Evolutionary conservation across 352 stramenopile genomes (phyloP), one percentile per base, ranked within the genome.

Genomic region (Pythium aquatile): DNA sequence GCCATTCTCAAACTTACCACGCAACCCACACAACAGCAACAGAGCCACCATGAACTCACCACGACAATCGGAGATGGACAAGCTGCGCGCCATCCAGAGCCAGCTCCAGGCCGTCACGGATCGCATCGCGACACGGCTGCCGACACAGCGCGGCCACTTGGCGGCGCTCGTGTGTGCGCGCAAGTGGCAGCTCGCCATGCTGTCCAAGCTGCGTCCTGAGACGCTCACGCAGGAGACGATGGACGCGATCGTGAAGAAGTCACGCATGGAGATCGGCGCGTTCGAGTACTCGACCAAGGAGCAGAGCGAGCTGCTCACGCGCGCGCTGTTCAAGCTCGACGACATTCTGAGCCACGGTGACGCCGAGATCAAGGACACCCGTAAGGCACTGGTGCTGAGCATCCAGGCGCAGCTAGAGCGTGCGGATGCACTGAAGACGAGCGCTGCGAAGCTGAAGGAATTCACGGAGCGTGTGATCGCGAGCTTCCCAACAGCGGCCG

Each of bases 221-320:
- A 8, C 24, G 9, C 49, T 61, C 55, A 61, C 59, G 9, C 58
- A 64, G 16, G 33, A 74, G 4, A 20, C 70, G 14, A 20, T 63
- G 17, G 55, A 63, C 4, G n/a, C 40, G 13, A 55, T 37, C 10
- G 57, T 63, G n/a, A 87, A 85, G 66, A 72, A 77, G 40, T 49
- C 76, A n/a, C 77, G 75, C 11, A 65, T 78, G 55, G 76, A 87
- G 54, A 55, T 88, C 24, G 79, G 76, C 53, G 74, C 77, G 20
- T 88, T 86, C 55, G 76, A 87, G 65, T 88, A 87, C 68, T 70
- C 72, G 29, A 68, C 70, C 14, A 81, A 83, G 66, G 76, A 86
- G 53, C 81, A 87, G 62, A 74, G 69, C 20, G 81, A 90, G 70
- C 66, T 86, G 47, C 72, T 90, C 2, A 90, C 81, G 9, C 76